Evolutionary conservation across 1,284 basidiomycete species (phyloP), one percentile per base, ranked within the genome.

Genomic region (Ceratobasidium sp.): DNA sequence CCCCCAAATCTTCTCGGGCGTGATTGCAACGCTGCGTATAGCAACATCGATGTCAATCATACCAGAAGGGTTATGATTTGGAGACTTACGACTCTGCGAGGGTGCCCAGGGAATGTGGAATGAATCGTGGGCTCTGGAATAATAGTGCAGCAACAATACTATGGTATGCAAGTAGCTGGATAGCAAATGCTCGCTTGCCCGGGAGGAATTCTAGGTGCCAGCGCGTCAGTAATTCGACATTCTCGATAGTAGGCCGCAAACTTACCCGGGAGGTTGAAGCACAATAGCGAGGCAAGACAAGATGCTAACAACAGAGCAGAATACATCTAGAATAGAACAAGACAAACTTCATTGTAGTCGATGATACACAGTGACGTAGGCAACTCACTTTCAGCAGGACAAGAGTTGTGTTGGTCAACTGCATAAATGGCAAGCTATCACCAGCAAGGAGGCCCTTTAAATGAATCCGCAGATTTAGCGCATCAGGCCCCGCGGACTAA

Each of bases 171-270:
- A 90, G 88, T 4, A 94, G 84, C 14, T 84, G 87, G 60, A 94
- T 88, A 0, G 91, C 92, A 2, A 92, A 81, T 0, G 91, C 93
- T 18, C 92, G 87, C 81, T 94, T 94, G 8, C 92, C 92, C 0
- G 93, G 93, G 3, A 94, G 81, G 80, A 92, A 93, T 77, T 94
- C 92, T 88, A 41, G 18, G 5, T 21, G 62, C 55, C 34, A 41
- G 34, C 23, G 57, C 36, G 18, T 39, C 32, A 48, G 50, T 21
- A 58, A 36, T 48, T 39, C 26, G 76, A 74, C 61, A 74, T 76
- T 16, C 75, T 30, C 3, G 43, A 45, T 28, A 57, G 30, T 4
- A 26, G 10, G 12, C 12, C 77, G 69, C 14, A 76, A 23, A 53
- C 74, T 74, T 23, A 74, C 75, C 76, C 9, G 91, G 91, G 14